phyloP scores from a whole-genome alignment of 805 yeast genomes.

The Wickerhamiella kazuoi region DNA sequence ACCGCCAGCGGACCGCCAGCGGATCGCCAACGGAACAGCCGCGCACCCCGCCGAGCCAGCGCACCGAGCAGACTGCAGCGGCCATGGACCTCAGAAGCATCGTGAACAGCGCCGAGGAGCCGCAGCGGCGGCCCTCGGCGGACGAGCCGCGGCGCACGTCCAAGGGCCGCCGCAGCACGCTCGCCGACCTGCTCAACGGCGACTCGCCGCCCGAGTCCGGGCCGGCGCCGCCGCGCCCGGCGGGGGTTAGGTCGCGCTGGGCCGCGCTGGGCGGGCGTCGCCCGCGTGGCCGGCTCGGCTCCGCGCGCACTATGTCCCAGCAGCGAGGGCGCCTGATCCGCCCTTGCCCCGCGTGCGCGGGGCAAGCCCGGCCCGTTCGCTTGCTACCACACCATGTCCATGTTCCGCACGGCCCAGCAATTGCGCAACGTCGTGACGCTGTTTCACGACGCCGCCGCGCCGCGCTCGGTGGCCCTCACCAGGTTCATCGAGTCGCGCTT shows the following conservation, averaged over 20 bases:
- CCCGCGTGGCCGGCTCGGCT: no score
- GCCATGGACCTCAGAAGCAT: neutral
- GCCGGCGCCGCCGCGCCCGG: no score
- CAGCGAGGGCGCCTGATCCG: no score
- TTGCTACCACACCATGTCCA: slow-evolving; percentile 7
- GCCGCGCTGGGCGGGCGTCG: no score
- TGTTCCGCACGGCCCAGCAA: slow-evolving; percentile 19
- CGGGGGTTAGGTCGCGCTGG: no score
- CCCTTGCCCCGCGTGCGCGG: no score
- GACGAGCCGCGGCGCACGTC: neutral
- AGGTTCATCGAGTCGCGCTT: slow-evolving; percentile 8
- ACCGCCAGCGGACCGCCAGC: no score
- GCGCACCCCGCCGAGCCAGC: no score
- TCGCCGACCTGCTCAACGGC: neutral
- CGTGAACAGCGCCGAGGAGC: neutral
- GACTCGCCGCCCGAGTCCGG: neutral
- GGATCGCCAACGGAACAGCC: no score
- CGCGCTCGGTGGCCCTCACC: slow-evolving; percentile 10
- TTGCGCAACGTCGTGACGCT: slow-evolving; percentile 17
- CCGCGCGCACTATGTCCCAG: no score
- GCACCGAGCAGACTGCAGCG: no score
- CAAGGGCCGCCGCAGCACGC: neutral
- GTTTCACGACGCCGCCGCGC: slow-evolving; percentile 18
- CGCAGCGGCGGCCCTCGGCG: neutral
- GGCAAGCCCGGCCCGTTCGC: no score